phyloP scores from a whole-genome alignment of 345 rosid species.

The Eutrema japonicum region DNA sequence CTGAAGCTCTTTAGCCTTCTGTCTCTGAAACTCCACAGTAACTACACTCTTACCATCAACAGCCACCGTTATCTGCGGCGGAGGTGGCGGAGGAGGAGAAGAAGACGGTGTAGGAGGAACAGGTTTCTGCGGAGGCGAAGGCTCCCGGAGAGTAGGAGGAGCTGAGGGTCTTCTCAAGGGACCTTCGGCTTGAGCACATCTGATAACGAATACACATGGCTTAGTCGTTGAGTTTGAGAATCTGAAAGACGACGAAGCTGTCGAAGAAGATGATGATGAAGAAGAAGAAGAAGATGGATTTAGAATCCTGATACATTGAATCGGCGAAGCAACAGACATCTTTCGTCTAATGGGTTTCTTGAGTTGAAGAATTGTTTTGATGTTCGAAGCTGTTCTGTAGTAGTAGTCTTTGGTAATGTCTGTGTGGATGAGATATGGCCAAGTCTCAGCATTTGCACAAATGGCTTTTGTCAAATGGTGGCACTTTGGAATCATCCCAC shows the following conservation, averaged over 20 bases:
- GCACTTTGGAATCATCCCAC: not conserved
- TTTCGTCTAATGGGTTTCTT: conserved; percentile 1
- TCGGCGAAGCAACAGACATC: conserved; percentile 73
- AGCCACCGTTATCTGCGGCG: conserved; percentile 40
- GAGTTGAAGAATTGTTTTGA: conserved; percentile 6
- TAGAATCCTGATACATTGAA: conserved; percentile 63
- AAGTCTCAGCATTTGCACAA: conserved; percentile 40
- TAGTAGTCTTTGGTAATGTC: conserved; percentile 27
- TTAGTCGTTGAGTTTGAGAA: conserved; percentile 52
- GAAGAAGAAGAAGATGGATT: conserved; percentile 55
- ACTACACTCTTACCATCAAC: conserved; percentile 46
- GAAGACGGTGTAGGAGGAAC: conserved; percentile 51
- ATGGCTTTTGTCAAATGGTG: conserved; percentile 31
- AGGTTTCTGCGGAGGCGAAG: conserved; percentile 53
- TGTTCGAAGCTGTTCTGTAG: conserved; percentile 1
- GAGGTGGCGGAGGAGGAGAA: conserved; percentile 43
- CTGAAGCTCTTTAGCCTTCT: conserved; percentile 88
- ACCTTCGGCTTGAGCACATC: conserved; percentile 82
- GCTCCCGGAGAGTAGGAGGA: conserved; percentile 60
- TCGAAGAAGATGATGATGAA: conserved; percentile 45
- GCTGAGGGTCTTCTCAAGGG: conserved; percentile 89
- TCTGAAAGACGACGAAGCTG: conserved; percentile 51
- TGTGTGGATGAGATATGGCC: conserved; percentile 47
- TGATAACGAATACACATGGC: conserved; percentile 53
- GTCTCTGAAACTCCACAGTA: conserved; percentile 90